Conservation (phyloP, 495 filamentous ascomycete genomes). For the Bacidia rubella region DNA sequence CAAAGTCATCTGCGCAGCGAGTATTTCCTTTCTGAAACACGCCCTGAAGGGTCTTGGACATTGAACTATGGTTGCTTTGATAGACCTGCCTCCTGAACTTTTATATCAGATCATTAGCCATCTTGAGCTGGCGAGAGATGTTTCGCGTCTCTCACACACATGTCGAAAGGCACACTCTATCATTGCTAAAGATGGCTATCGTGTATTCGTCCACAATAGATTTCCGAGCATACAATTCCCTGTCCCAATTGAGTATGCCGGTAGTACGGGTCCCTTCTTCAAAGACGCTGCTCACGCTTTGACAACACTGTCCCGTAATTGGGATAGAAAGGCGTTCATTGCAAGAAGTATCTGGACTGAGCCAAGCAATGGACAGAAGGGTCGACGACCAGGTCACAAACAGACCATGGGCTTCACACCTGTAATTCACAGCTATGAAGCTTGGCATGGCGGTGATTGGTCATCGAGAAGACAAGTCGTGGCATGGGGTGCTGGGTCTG, state of each 20-base stretch:
- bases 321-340: constrained; percentile 44
- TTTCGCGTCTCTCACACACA: constrained; percentile 36
- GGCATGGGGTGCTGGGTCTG: constrained; percentile 48
- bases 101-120: constrained; percentile 40
- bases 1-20: no score
- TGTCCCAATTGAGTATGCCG: neutral
- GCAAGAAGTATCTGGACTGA: constrained; percentile 38
- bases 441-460: constrained; percentile 38
- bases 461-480: constrained; percentile 41
- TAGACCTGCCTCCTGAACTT: constrained; percentile 48
- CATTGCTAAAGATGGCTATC: constrained; percentile 41
- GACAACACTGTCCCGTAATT: constrained; percentile 43
- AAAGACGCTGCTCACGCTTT: constrained; percentile 42
- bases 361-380: neutral
- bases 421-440: constrained; percentile 46
- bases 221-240: constrained; percentile 32
- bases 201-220: constrained; percentile 39
- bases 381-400: constrained; percentile 20
- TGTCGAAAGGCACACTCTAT: constrained; percentile 37
- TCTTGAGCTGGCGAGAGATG: constrained; percentile 36
- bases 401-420: constrained; percentile 55
- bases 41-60: neutral
- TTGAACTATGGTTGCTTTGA: constrained; percentile 15
- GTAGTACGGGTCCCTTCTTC: constrained; percentile 23
- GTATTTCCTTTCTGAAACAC: no score